A percentile compares a stretch with the other conserved stretches of the same genome.
Evolutionary conservation across 78 protist genomes (phyloP).

Genomic region (Pigoraptor vietnamica): DNA sequence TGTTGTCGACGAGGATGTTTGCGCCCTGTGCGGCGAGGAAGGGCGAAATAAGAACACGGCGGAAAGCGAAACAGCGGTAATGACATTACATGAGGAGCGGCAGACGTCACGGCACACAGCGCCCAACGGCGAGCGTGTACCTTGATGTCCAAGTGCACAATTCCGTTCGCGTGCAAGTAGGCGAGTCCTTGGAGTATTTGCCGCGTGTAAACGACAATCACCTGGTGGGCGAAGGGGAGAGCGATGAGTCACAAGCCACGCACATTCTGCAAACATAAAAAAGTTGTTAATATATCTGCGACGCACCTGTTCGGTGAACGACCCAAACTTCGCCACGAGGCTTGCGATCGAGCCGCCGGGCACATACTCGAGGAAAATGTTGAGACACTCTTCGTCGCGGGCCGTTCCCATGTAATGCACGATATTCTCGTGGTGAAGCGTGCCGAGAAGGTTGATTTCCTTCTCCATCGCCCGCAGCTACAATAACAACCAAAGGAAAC

Average conservation of each 20-base stretch:
- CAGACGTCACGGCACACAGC: no score
- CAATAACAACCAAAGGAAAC: neutral
- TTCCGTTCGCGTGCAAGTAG: constrained; percentile 4
- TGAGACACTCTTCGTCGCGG: neutral
- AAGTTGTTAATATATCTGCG: no score
- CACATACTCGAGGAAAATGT: constrained; percentile 22
- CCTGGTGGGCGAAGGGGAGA: no score
- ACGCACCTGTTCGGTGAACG: neutral
- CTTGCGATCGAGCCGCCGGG: constrained; percentile 21
- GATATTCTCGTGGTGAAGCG: constrained; percentile 23
- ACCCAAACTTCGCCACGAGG: constrained; percentile 10
- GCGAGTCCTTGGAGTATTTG: neutral
- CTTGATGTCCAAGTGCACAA: constrained; percentile 24
- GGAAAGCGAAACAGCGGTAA: no score
- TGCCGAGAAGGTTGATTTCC: neutral
- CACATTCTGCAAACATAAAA: neutral
- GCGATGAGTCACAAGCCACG: no score
- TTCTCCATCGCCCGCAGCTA: constrained; percentile 5
- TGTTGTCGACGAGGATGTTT: constrained; percentile 38
- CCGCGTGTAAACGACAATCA: neutral
- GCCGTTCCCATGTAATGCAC: constrained; percentile 27
- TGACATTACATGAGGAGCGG: no score
- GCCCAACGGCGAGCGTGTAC: no score
- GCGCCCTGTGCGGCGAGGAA: no score
- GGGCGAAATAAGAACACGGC: no score